Base-by-base conservation (phyloP, 1,139 yeast species). In the Debaryomyces sp. region DNA sequence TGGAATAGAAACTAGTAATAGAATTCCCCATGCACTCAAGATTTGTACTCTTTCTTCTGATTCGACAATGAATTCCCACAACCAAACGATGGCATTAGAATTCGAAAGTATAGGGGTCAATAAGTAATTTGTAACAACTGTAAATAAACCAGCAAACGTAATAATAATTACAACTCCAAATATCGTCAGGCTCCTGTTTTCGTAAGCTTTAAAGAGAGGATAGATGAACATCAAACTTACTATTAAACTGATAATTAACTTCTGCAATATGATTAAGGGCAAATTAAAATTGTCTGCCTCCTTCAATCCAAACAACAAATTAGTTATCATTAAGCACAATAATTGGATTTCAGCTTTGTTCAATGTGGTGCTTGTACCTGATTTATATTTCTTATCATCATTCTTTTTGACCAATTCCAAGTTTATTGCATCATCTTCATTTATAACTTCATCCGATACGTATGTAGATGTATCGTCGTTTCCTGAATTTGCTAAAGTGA, bases 21-120 rank as follows among this genome's bases (percentile, higher is more conserved):
- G 51, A 0, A 58, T 57, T 0, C 64, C 43, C 89, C 89, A 84
- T 26, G 64, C 61, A 17, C 55, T 54, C 37, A 81, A 59, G 35
- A 78, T 63, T 9, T 53, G 41, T 1, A 63, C 43, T 43, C 76
- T 67, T n/a, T 53, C 54, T 3, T 57, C 58, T 15, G 69, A 60
- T 6, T 53, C 49, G 12, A 51, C 30, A 12, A 71, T 57, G 48
- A 63, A 64, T 6, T 62, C 47, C 40, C 55, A 55, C 12, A 73
- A 48, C 75, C 76, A 73, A 4, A 41, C 37, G 2, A 72, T 44
- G 6, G 77, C 65, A 50, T 68, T 66, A 21, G 59, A 50, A 0
- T 56, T 46, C 3, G 48, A 30, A 41, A 71, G 62, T 5, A 63
- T 48, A 1, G 62, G 61, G 5, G 54, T 43, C 47, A 73, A 65